A percentile compares a stretch with the other conserved stretches of the same genome.
phyloP scores from a whole-genome alignment of 2,329 filamentous ascomycete genomes.

The Cladorrhinum sp. region DNA sequence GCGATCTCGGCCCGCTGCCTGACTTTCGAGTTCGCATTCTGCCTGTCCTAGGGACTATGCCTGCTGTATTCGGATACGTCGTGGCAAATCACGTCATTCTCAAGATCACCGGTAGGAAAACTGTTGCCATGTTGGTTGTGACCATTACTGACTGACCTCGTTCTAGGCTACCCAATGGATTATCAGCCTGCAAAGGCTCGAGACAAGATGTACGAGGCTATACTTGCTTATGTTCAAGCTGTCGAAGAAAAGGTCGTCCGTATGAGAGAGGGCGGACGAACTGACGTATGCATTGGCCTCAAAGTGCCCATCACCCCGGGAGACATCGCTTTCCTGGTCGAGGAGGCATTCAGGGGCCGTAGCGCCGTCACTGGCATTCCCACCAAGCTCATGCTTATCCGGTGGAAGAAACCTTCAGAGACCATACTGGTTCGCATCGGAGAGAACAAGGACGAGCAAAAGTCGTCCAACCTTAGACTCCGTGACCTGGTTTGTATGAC shows the following conservation, averaged over 20 bases:
- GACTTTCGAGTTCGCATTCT: constrained; percentile 95
- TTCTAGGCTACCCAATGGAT: constrained; percentile 75
- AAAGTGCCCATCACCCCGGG: constrained; percentile 73
- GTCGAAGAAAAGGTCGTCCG: constrained; percentile 73
- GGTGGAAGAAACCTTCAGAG: constrained; percentile 68
- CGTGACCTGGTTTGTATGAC: constrained; percentile 85
- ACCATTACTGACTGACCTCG: neutral
- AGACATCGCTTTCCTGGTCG: constrained; percentile 83
- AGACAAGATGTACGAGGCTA: constrained; percentile 88
- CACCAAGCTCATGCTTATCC: constrained; percentile 72
- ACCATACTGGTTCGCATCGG: constrained; percentile 61
- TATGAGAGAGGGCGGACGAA: constrained; percentile 43
- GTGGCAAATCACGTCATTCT: constrained; percentile 92
- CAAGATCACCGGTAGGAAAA: constrained; percentile 53
- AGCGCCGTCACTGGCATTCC: constrained; percentile 80
- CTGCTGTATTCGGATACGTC: constrained; percentile 88
- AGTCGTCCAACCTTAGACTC: constrained; percentile 65
- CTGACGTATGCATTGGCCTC: constrained; percentile 62
- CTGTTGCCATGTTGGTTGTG: too few species aligned
- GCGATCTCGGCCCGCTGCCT: constrained; percentile 81
- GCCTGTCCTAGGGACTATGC: constrained; percentile 94
- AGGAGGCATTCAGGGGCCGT: constrained; percentile 82
- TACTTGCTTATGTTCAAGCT: constrained; percentile 71
- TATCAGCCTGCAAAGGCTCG: constrained; percentile 77
- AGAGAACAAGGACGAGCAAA: constrained; percentile 68